Evolutionary conservation across 2,329 filamentous ascomycete species (phyloP).

Genomic region (Calycina marina): DNA sequence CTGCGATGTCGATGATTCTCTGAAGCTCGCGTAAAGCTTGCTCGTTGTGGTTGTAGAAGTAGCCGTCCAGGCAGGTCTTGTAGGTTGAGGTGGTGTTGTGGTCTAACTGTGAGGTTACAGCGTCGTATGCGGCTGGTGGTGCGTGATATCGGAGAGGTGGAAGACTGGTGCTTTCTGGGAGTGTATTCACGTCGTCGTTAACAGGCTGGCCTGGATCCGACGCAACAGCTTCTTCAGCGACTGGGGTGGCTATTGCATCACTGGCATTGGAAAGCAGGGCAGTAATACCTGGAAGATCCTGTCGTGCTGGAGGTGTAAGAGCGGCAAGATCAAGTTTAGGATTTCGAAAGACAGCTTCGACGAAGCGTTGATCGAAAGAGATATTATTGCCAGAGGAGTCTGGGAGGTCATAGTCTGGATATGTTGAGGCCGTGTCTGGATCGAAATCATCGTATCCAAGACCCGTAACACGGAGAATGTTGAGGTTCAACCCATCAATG

Average conservation of each 20-base stretch:
- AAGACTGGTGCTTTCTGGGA: too few relatives aligned
- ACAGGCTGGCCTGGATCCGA: neutral
- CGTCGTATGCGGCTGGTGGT: constrained; percentile 15
- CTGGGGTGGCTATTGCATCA: too few relatives aligned
- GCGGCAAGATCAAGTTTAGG: neutral
- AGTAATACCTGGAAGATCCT: neutral
- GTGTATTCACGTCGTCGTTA: too few relatives aligned
- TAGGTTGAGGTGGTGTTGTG: constrained; percentile 20
- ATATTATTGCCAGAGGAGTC: constrained; percentile 13
- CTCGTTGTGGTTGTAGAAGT: constrained; percentile 22
- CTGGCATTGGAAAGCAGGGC: neutral
- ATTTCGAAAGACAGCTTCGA: constrained; percentile 17
- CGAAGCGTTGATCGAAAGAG: constrained; percentile 22
- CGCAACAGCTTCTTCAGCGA: neutral
- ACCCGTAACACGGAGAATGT: constrained; percentile 18
- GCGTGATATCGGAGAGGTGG: too few relatives aligned
- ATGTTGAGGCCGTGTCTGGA: constrained; percentile 5
- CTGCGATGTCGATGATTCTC: constrained; percentile 20
- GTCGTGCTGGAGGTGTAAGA: neutral
- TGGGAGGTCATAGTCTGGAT: constrained; percentile 17
- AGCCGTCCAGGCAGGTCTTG: constrained; percentile 20
- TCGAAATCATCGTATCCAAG: constrained; percentile 23
- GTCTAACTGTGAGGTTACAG: constrained; percentile 16
- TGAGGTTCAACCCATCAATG: constrained; percentile 15
- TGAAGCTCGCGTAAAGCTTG: constrained; percentile 18